These are phyloP conservation scores for Sclerotinia subarctica DNA, from an alignment of 2,329 filamentous ascomycete genomes.

Conservation along the genomic window DNA sequence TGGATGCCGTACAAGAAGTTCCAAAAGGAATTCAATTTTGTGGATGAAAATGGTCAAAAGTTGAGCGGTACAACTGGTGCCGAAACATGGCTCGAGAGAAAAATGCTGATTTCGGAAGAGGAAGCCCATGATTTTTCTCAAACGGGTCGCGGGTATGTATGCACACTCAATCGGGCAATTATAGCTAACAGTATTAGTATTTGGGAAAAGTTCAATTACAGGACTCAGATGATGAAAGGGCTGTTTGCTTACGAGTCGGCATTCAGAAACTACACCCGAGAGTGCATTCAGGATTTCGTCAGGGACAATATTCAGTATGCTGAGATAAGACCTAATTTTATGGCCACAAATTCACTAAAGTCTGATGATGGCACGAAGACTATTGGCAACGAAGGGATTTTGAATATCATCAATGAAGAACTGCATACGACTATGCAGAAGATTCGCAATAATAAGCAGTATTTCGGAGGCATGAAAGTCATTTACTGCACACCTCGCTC, in stretches of 20 bases:
- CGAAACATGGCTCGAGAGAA: slow-evolving; percentile 56
- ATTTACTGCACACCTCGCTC: slow-evolving; percentile 69
- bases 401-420: slow-evolving; percentile 57
- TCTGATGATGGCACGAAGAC: slow-evolving; percentile 51
- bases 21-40: slow-evolving; percentile 39
- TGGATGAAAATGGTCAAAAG: slow-evolving; percentile 34
- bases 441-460: slow-evolving; percentile 41
- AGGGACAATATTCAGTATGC: slow-evolving; percentile 67
- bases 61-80: slow-evolving; percentile 36
- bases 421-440: slow-evolving; percentile 47
- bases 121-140: slow-evolving; percentile 55
- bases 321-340: slow-evolving; percentile 67
- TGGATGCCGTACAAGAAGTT: slow-evolving; percentile 49
- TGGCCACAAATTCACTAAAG: slow-evolving; percentile 59
- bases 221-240: slow-evolving; percentile 71
- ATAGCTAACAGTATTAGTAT: slow-evolving; percentile 41
- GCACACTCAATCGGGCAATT: not conserved
- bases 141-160: slow-evolving; percentile 51
- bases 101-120: slow-evolving; percentile 59
- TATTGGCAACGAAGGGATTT: slow-evolving; percentile 56
- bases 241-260: slow-evolving; percentile 65
- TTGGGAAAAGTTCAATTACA: slow-evolving; percentile 63
- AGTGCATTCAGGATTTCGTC: slow-evolving; percentile 59
- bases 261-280: slow-evolving; percentile 58
- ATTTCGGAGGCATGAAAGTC: slow-evolving; percentile 64